A percentile compares a stretch with the other conserved stretches of the same genome.
These are phyloP conservation scores for Aschersonia sp. DNA, from an alignment of 2,329 filamentous ascomycete species.

Conservation along the genomic window DNA sequence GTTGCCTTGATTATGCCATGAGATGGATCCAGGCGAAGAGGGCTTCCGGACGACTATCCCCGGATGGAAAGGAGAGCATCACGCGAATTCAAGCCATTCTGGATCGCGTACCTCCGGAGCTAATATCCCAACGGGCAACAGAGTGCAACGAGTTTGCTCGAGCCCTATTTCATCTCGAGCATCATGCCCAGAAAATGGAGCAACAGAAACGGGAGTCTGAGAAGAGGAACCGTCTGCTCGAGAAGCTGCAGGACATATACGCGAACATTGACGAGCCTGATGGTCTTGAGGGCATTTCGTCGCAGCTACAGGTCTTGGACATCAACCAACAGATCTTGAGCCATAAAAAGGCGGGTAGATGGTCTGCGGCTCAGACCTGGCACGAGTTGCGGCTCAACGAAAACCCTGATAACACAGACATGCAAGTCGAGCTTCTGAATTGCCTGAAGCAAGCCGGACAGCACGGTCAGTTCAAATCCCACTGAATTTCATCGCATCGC, in stretches of 20 bases:
- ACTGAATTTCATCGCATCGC: neutral
- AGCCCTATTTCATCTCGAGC: constrained; percentile 88
- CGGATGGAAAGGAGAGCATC: constrained; percentile 31
- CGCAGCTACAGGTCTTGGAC: constrained; percentile 72
- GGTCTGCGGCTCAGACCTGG: constrained; percentile 94
- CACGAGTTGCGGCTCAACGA: constrained; percentile 83
- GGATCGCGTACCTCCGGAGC: constrained; percentile 53
- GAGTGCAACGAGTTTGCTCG: constrained; percentile 88
- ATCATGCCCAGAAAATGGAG: constrained; percentile 52
- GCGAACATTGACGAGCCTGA: constrained; percentile 96
- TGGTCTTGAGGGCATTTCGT: constrained; percentile 85
- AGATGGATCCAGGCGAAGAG: constrained; percentile 72
- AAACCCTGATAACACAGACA: constrained; percentile 59
- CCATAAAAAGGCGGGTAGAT: constrained; percentile 82
- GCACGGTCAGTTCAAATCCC: constrained; percentile 45
- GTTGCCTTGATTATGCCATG: constrained; percentile 80
- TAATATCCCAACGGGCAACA: constrained; percentile 70
- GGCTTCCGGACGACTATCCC: constrained; percentile 12
- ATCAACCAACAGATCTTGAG: constrained; percentile 88
- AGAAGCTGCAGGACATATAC: constrained; percentile 83
- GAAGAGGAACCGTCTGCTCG: constrained; percentile 51
- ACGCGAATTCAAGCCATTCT: constrained; percentile 35
- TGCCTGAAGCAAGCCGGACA: constrained; percentile 94
- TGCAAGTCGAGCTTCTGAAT: constrained; percentile 70
- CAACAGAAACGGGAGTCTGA: constrained; percentile 29